Conservation (phyloP, 192 early-diverging fungal species). For the Glomus cerebriforme region DNA sequence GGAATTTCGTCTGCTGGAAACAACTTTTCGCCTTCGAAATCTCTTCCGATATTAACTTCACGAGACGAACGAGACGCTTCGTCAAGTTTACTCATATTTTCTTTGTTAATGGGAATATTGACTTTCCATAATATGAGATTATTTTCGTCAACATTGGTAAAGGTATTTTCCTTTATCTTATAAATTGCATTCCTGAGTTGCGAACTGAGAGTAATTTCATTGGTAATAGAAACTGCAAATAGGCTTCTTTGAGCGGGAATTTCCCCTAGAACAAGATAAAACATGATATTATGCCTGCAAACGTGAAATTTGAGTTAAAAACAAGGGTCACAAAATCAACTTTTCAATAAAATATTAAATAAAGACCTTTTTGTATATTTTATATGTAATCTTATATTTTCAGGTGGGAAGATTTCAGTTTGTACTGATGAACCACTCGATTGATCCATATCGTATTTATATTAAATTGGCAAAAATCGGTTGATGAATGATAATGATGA, state of each 20-base stretch:
- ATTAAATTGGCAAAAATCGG: too few species aligned
- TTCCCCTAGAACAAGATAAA: neutral
- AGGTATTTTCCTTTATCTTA: neutral
- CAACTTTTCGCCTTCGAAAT: neutral
- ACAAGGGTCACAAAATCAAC: too few species aligned
- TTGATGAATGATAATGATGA: too few species aligned
- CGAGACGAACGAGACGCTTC: neutral
- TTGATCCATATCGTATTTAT: too few species aligned
- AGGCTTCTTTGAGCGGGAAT: neutral
- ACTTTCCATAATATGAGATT: too few species aligned
- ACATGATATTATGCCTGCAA: neutral
- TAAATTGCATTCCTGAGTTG: constrained; percentile 26
- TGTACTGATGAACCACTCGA: too few species aligned
- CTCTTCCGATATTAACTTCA: neutral
- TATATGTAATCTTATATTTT: too few species aligned
- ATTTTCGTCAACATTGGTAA: constrained; percentile 12
- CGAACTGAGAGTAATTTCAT: neutral
- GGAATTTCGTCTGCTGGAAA: neutral
- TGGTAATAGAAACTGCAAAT: neutral
- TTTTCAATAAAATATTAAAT: too few species aligned
- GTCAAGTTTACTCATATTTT: neutral
- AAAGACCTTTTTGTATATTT: too few species aligned
- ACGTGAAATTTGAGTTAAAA: too few species aligned
- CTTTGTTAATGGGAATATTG: neutral
- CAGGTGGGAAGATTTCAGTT: too few species aligned